Evolutionary conservation across 2,329 filamentous ascomycete species (phyloP).

Genomic region (Aspergillus melleus): DNA sequence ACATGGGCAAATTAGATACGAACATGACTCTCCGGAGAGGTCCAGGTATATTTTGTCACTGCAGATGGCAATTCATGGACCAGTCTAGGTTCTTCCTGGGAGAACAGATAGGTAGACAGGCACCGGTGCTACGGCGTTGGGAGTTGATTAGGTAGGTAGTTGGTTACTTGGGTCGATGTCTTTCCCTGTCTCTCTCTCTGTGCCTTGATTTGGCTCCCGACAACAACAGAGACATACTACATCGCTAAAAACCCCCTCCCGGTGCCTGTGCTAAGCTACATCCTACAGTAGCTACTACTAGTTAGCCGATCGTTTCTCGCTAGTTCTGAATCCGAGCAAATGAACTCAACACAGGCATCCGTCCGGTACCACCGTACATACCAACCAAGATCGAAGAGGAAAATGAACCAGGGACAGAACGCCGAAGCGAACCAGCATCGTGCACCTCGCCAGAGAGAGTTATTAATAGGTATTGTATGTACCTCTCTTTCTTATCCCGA

Average conservation of each 20-base stretch:
- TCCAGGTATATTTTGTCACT: not conserved
- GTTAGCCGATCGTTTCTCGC: too few species aligned
- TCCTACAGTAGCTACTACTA: too few species aligned
- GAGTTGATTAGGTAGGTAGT: not conserved
- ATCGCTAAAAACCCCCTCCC: too few species aligned
- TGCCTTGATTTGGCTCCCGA: not conserved
- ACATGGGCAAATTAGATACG: not conserved
- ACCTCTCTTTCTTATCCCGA: not conserved
- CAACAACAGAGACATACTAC: not conserved
- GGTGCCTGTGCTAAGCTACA: not conserved
- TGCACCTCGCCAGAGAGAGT: not conserved
- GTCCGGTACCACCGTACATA: too few species aligned
- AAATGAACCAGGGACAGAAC: not conserved
- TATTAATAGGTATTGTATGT: not conserved
- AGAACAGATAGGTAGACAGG: not conserved
- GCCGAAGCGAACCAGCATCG: not conserved
- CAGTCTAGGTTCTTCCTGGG: not conserved
- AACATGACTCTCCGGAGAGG: not conserved
- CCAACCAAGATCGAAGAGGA: not conserved
- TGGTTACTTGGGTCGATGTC: too few species aligned
- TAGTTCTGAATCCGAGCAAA: too few species aligned
- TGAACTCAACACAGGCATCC: too few species aligned
- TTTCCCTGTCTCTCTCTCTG: not conserved
- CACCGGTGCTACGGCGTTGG: not conserved
- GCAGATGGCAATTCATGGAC: not conserved